Evolutionary conservation across 2,329 filamentous ascomycete species (phyloP), one percentile per base, ranked within the genome.

Genomic region (Claviceps purpurea): DNA sequence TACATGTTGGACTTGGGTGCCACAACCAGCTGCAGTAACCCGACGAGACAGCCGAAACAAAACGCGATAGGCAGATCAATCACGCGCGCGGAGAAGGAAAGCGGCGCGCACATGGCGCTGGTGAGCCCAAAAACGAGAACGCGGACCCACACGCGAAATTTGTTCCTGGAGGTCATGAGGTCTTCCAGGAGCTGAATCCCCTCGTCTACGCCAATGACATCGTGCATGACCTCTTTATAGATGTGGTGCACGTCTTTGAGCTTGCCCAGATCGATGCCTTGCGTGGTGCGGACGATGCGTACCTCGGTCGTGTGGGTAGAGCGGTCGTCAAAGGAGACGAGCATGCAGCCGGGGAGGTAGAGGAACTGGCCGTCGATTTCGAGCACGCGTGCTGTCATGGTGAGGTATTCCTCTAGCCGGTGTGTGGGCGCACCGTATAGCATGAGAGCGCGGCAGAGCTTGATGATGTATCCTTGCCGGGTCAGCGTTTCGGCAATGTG

Each of bases 311-410:
- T 85, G 56, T 84, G 81, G 0, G 80, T 82, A 0, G 75, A 69
- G 49, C 64, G 68, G 58, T 90, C 86, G 62, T 87, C 89, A 61
- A 95, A 95, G 0, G 88, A 91, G 59, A 95, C 82, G 53, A 95
- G 85, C 89, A 95, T 95, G 61, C 87, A 93, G 5, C 88, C 88
- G 0, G 89, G 89, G 40, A 95, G 77, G 60, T 95, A 95, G 26
- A 95, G 70, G 59, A 93, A 95, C 59, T 94, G 88, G 7, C 85
- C 85, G 56, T 94, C 85, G 34, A 95, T 89, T 65, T 89, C 86
- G 39, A 95, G 75, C 4, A 90, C 85, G 20, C 86, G 78, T 4
- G 89, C 84, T 5, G 86, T 87, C 84, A 89, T 93, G 57, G 77
- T 82, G 74, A 95, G 82, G 62, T 94, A 95, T 63, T 95, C 85